Percentiles rank a stretch among this genome's conserved stretches.
phyloP scores from a whole-genome alignment of 1,139 yeast species.

The Scheffersomyces segobiensis region DNA sequence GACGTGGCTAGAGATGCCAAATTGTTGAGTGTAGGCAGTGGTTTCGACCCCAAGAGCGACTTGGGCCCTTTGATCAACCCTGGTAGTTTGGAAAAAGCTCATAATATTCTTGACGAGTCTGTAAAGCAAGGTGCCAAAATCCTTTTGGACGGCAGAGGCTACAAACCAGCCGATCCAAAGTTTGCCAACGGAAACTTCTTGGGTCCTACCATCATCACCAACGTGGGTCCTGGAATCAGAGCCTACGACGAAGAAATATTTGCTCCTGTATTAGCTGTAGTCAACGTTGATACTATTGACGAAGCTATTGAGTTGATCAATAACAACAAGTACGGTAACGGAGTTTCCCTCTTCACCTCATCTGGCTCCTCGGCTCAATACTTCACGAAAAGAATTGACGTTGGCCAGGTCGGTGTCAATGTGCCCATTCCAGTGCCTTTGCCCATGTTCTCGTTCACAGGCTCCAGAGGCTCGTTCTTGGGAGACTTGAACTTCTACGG shows the following conservation, averaged over 20 bases:
- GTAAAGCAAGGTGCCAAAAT: conserved; percentile 59
- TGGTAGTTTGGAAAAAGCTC: conserved; percentile 53
- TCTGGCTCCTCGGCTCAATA: conserved; percentile 71
- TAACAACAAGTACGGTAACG: conserved; percentile 70
- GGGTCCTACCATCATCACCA: conserved; percentile 69
- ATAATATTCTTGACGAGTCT: conserved; percentile 57
- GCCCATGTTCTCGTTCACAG: conserved; percentile 83
- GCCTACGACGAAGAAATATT: conserved; percentile 76
- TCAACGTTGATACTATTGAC: conserved; percentile 66
- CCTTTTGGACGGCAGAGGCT: conserved; percentile 65
- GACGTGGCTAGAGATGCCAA: conserved; percentile 64
- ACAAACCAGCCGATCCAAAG: conserved; percentile 40
- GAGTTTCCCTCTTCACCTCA: conserved; percentile 68
- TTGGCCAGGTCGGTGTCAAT: conserved; percentile 79
- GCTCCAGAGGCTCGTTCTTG: conserved; percentile 73
- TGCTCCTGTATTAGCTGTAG: conserved; percentile 71
- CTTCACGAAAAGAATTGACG: conserved; percentile 68
- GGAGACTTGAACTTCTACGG: conserved; percentile 84
- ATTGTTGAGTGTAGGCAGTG: conserved; percentile 62
- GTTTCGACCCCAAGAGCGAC: conserved; percentile 61
- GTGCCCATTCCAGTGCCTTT: conserved; percentile 85
- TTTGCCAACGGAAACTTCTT: conserved; percentile 71
- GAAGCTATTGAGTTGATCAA: conserved; percentile 71
- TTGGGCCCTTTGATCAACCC: conserved; percentile 75
- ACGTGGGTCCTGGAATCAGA: conserved; percentile 67